Evolutionary conservation across 2,329 filamentous ascomycete species (phyloP).

Genomic region (Nothomitra cinnamomea): DNA sequence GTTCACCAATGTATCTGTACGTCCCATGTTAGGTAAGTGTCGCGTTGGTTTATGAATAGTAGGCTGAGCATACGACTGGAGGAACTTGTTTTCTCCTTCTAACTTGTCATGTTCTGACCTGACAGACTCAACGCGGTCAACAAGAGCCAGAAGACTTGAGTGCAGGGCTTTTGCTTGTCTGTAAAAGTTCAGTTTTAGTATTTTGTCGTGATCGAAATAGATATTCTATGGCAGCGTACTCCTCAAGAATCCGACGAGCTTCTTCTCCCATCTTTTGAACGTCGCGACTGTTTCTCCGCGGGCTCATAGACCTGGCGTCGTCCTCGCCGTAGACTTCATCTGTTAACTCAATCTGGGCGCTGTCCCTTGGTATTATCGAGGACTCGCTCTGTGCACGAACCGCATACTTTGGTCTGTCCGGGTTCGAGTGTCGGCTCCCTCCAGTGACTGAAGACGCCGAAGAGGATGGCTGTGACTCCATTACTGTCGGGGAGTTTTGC

Average conservation of each 20-base stretch:
- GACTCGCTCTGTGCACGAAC: constrained; percentile 68
- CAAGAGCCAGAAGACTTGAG: constrained; percentile 73
- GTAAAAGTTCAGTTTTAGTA: constrained; percentile 7
- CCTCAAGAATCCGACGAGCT: constrained; percentile 47
- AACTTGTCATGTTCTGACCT: constrained; percentile 92
- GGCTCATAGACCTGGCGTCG: constrained; percentile 90
- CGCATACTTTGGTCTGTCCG: constrained; percentile 42
- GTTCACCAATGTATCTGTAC: constrained; percentile 7
- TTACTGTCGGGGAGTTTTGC: neutral
- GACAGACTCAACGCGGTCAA: constrained; percentile 87
- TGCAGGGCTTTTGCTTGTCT: constrained; percentile 84
- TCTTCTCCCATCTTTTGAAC: constrained; percentile 75
- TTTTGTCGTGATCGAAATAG: neutral
- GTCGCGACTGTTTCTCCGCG: constrained; percentile 76
- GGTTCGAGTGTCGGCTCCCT: neutral
- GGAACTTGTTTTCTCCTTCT: constrained; percentile 88
- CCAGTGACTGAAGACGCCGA: constrained; percentile 2
- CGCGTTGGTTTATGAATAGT: neutral
- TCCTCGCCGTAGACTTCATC: constrained; percentile 67
- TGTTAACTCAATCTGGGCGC: constrained; percentile 51
- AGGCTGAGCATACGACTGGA: constrained; percentile 35
- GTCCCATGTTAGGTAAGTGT: neutral
- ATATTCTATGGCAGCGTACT: constrained; percentile 26
- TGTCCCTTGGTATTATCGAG: constrained; percentile 66
- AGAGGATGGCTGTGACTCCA: neutral